A percentile compares a stretch with the other conserved stretches of the same genome.
Evolutionary conservation across 495 filamentous ascomycete species (phyloP).

Genomic region (Trichodelitschia bisporula): DNA sequence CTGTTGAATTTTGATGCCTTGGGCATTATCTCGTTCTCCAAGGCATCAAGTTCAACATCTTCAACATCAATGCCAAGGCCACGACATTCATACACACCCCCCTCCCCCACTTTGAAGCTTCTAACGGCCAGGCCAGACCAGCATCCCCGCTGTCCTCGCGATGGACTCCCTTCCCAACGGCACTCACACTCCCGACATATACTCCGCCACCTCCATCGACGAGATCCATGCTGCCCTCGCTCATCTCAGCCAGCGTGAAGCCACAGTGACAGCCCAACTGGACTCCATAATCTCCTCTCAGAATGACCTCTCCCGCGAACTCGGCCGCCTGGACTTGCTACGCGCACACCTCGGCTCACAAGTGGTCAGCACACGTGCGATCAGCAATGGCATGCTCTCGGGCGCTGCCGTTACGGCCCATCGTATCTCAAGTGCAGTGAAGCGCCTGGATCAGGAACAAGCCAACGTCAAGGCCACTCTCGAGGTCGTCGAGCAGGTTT

Average conservation of each 20-base stretch:
- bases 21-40: no score
- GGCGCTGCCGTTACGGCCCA: conserved; percentile 65
- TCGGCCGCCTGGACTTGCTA: conserved; percentile 70
- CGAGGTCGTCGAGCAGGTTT: conserved; percentile 82
- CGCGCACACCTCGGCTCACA: conserved; percentile 76
- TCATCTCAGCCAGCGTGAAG: conserved; percentile 50
- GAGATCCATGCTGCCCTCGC: conserved; percentile 58
- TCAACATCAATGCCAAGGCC: no score
- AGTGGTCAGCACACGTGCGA: conserved; percentile 53
- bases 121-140: no score
- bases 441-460: conserved; percentile 71
- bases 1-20: no score
- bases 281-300: conserved; percentile 52
- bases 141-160: conserved; percentile 88
- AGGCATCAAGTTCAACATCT: no score
- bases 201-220: conserved; percentile 42
- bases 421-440: conserved; percentile 65
- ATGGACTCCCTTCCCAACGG: conserved; percentile 21
- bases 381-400: conserved; percentile 74
- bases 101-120: no score
- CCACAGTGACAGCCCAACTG: conserved; percentile 46
- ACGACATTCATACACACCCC: no score
- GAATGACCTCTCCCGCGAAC: conserved; percentile 56
- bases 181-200: conserved; percentile 22
- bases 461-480: conserved; percentile 70